These are phyloP conservation scores for Heliosperma pusillum DNA, from an alignment of 148 eudicot species.

Conservation along the genomic window DNA sequence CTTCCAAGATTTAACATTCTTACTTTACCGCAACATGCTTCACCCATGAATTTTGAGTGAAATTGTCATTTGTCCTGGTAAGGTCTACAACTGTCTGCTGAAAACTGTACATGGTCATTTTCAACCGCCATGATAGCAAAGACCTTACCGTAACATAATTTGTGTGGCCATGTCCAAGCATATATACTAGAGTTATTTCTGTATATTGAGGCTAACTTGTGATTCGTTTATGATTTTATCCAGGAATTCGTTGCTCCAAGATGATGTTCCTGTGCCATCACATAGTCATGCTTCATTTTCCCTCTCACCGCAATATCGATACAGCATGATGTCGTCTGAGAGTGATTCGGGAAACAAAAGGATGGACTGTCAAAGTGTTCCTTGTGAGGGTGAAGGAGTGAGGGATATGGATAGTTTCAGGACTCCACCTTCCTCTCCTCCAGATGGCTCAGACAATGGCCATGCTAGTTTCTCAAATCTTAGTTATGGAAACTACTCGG, in stretches of 20 bases:
- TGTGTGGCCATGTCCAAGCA: conserved; percentile 1
- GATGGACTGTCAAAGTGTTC: conserved; percentile 24
- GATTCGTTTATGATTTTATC: conserved; percentile 13
- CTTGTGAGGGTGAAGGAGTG: conserved; percentile 29
- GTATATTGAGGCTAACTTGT: not conserved
- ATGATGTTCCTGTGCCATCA: conserved; percentile 29
- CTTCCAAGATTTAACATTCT: conserved; percentile 35
- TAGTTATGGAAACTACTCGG: conserved; percentile 23
- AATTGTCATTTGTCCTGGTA: not conserved
- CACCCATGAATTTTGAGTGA: not conserved
- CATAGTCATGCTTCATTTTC: conserved; percentile 27
- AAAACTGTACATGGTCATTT: not conserved
- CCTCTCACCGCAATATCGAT: conserved; percentile 33
- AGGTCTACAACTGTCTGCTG: not conserved
- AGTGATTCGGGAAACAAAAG: conserved; percentile 26
- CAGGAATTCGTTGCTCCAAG: conserved; percentile 63
- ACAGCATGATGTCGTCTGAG: conserved; percentile 29
- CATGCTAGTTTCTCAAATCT: conserved; percentile 14
- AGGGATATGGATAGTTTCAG: conserved; percentile 33
- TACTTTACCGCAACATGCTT: conserved; percentile 5
- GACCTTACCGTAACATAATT: not conserved
- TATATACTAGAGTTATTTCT: not conserved
- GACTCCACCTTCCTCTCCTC: conserved; percentile 34
- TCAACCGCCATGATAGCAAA: not conserved
- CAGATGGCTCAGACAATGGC: conserved; percentile 23